Conservation (phyloP, 805 yeast genomes). For the Candida suzukii region DNA sequence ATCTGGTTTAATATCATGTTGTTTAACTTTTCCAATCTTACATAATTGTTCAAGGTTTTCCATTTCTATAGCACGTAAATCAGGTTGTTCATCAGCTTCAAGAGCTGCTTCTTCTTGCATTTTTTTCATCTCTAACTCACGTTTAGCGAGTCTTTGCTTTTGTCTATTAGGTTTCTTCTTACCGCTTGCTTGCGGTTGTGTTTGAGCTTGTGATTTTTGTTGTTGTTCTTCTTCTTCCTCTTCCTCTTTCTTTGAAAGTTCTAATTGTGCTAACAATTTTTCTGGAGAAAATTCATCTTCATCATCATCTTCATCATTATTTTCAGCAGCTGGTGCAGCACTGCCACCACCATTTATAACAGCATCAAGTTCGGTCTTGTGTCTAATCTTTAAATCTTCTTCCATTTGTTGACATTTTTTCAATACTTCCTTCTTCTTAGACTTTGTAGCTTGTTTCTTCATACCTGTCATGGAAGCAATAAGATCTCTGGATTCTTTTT, state of each 20-base stretch:
- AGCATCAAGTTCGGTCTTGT: conserved; percentile 37
- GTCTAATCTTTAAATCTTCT: conserved; percentile 44
- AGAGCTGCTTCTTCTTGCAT: conserved; percentile 58
- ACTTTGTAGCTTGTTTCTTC: conserved; percentile 79
- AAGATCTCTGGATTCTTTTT: conserved; percentile 61
- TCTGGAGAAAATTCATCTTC: conserved; percentile 61
- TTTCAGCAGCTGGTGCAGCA: conserved; percentile 5
- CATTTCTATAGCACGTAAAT: conserved; percentile 64
- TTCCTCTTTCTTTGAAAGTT: conserved; percentile 25
- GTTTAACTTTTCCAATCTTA: conserved; percentile 36
- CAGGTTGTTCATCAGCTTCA: conserved; percentile 64
- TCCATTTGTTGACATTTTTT: conserved; percentile 57
- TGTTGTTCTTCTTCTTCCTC: conserved; percentile 11
- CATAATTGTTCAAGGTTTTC: conserved; percentile 56
- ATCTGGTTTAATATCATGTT: conserved; percentile 76
- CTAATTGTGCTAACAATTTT: conserved; percentile 53
- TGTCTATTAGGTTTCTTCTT: conserved; percentile 67
- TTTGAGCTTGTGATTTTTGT: conserved; percentile 2
- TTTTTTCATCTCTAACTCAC: conserved; percentile 62
- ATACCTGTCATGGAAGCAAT: conserved; percentile 62
- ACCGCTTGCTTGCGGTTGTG: conserved; percentile 9
- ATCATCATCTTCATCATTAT: conserved; percentile 21
- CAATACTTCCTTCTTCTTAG: conserved; percentile 62
- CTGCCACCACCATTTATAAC: conserved; percentile 1
- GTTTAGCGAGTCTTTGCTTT: conserved; percentile 70